These are phyloP conservation scores for Leishmania martiniquensis DNA, from an alignment of 208 protist genomes.

Conservation along the genomic window DNA sequence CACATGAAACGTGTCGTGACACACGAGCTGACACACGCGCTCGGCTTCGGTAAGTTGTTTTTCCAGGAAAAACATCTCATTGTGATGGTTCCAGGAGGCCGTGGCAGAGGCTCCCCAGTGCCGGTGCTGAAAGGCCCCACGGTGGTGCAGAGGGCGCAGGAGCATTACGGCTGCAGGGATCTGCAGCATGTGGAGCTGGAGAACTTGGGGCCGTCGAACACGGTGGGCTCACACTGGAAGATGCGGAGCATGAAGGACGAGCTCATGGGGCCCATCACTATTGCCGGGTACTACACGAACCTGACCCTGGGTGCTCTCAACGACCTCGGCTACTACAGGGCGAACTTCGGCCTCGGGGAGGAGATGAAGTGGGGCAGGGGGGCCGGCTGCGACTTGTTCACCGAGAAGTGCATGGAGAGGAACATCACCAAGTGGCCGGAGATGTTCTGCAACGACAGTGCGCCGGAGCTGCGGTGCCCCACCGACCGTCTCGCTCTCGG, in stretches of 20 bases:
- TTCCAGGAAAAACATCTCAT: too few species aligned
- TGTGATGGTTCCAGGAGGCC: too few species aligned
- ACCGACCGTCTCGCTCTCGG: constrained; percentile 5
- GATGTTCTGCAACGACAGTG: constrained; percentile 65
- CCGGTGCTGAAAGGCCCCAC: too few species aligned
- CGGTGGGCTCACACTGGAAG: too few species aligned
- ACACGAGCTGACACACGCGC: constrained; percentile 87
- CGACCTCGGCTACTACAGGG: constrained; percentile 81
- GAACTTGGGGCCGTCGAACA: too few species aligned
- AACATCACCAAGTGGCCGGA: constrained; percentile 35
- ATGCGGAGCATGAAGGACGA: constrained; percentile 79
- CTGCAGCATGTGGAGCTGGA: too few species aligned
- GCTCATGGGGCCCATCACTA: constrained; percentile 60
- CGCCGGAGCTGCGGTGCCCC: not conserved
- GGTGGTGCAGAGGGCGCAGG: too few species aligned
- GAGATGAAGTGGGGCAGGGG: constrained; percentile 72
- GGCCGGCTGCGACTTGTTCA: constrained; percentile 58
- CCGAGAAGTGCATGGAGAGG: constrained; percentile 45
- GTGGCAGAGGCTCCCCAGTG: too few species aligned
- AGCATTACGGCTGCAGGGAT: too few species aligned
- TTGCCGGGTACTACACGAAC: constrained; percentile 48
- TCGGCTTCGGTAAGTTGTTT: too few species aligned
- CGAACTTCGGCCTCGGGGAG: constrained; percentile 62
- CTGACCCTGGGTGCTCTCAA: constrained; percentile 87
- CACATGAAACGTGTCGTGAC: constrained; percentile 31